Evolutionary conservation across 257 asterid species (phyloP).

Genomic region (Nicotiana sylvestris): DNA sequence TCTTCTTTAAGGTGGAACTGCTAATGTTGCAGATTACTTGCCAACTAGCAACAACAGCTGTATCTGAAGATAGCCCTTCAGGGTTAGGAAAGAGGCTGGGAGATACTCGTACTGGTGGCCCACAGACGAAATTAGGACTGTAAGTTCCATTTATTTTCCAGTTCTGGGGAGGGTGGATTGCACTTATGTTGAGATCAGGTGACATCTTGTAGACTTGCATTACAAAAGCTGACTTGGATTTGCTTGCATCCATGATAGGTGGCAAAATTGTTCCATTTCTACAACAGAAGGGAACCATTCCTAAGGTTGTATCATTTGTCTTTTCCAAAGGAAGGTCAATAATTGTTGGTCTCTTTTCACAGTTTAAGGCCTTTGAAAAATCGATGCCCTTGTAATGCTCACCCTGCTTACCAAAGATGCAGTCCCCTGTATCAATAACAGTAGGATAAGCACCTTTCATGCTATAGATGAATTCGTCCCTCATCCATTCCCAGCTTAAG

Average conservation of each 20-base stretch:
- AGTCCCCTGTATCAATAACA: constrained; percentile 37
- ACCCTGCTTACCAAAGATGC: constrained; percentile 57
- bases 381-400: constrained; percentile 32
- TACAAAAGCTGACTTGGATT: constrained; percentile 46
- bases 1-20: constrained; percentile 14
- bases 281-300: constrained; percentile 60
- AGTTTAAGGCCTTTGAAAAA: constrained; percentile 44
- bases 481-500: constrained; percentile 67
- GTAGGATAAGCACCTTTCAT: constrained; percentile 63
- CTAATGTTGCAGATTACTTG: constrained; percentile 54
- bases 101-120: constrained; percentile 43
- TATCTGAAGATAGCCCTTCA: constrained; percentile 39
- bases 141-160: constrained; percentile 49
- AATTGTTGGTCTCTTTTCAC: constrained; percentile 52
- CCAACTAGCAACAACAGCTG: constrained; percentile 54
- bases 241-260: constrained; percentile 39
- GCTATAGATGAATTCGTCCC: constrained; percentile 54
- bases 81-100: constrained; percentile 50
- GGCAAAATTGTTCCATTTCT: constrained; percentile 60
- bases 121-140: constrained; percentile 44
- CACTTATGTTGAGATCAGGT: constrained; percentile 49
- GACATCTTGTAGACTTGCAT: constrained; percentile 74
- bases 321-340: constrained; percentile 54
- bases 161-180: constrained; percentile 50
- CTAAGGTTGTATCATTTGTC: constrained; percentile 50